phyloP scores from a whole-genome alignment of 495 filamentous ascomycete genomes.

The Acidiella bohemica region DNA sequence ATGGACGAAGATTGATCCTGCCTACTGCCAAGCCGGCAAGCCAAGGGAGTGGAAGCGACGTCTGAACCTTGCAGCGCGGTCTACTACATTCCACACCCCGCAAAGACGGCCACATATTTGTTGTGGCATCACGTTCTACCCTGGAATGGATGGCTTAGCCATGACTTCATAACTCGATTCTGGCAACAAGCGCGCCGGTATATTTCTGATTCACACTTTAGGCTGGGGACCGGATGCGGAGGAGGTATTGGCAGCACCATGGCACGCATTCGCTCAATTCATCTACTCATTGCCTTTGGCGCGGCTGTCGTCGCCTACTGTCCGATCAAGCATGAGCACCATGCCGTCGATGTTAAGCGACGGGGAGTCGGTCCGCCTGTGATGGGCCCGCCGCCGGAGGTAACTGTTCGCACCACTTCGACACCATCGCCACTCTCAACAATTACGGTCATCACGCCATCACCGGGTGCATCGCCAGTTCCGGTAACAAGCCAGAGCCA shows the following conservation, averaged over 20 bases:
- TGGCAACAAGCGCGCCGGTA: too few relatives aligned
- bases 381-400: neutral
- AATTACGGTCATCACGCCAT: constrained; percentile 25
- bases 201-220: too few relatives aligned
- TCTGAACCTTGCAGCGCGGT: neutral
- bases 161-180: too few relatives aligned
- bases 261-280: constrained; percentile 4
- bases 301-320: too few relatives aligned
- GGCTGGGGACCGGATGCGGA: neutral
- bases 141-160: constrained; percentile 16
- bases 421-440: constrained; percentile 3
- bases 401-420: neutral
- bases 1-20: neutral
- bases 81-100: constrained; percentile 14
- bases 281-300: neutral
- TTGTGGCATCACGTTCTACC: constrained; percentile 2
- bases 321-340: constrained; percentile 9
- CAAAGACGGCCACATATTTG: constrained; percentile 10
- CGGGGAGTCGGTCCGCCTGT: constrained; percentile 3
- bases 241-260: constrained; percentile 3
- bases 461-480: constrained; percentile 23
- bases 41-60: too few relatives aligned
- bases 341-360: constrained; percentile 4
- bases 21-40: too few relatives aligned
- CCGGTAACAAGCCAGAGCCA: constrained; percentile 26